Base-by-base conservation (phyloP, 371 early-diverging fungal genomes). In the Quaeritorhiza haematococci region DNA sequence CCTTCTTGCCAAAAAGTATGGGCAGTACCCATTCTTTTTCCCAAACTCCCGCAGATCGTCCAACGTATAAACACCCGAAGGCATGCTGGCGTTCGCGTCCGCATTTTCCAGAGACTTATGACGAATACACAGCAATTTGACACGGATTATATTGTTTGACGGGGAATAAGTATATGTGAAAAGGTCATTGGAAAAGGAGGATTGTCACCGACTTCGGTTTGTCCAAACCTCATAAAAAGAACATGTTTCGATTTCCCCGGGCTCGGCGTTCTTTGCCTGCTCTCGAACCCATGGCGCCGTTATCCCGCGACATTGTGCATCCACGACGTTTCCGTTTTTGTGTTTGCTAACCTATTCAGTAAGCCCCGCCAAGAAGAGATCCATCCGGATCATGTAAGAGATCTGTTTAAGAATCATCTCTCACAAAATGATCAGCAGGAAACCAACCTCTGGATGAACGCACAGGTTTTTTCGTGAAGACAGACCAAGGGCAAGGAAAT, bases 381-480 rank as follows among this genome's bases (percentile, higher is more conserved):
- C 17, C 8, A 7, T 32, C 4, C 13, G 34, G n/a, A 26, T 32
- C 28, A 38, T 15, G 43, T 1, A 30, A 33, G 27, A 21, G 21
- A n/a, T 38, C 15, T 55, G 46, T 10, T 27, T 53, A 50, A 24
- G 27, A 8, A 33, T 13, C 42, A 51, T 19, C 27, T 28, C 10
- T 38, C 41, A 33, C 15, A 35, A 5, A 35, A 55, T 57, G 30
- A 54, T 29, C 28, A 24, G 17, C 10, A 47, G 21, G 33, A 7
- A n/a, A 30, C 52, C 29, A 47, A 89, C 92, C 38, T 78, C 79
- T 28, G 90, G 88, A 71, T 99, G 92, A 23, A 98, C 79, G 64
- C 99, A 99, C 7, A 99, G 79, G 63, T 98, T 98, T 56, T 88
- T 88, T 63, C 99, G 88, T 46, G 92, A 88, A 1, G 98, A 89